Percentiles rank a stretch among this genome's conserved stretches.
Conservation (phyloP, 1,139 yeast species). For the Yamadazyma dendronema region DNA sequence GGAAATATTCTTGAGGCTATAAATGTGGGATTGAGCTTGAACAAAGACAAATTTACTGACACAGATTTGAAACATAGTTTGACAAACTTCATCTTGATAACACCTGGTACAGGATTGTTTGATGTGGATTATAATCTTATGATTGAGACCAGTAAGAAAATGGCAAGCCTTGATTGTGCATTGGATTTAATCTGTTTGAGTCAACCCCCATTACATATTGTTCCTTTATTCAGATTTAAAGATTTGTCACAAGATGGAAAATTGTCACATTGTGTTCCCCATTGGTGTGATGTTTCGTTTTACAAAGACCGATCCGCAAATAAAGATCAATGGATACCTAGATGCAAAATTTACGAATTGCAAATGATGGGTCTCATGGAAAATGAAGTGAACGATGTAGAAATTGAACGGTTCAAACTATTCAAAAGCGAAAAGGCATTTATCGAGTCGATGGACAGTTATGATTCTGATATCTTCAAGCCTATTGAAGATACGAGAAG, state of each 20-base stretch:
- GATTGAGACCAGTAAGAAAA: conserved; percentile 69
- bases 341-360: conserved; percentile 88
- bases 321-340: conserved; percentile 77
- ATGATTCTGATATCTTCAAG: conserved; percentile 57
- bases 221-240: conserved; percentile 79
- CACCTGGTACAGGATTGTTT: conserved; percentile 92
- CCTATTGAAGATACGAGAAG: conserved; percentile 15
- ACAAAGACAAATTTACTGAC: conserved; percentile 78
- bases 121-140: conserved; percentile 86
- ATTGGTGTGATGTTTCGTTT: conserved; percentile 91
- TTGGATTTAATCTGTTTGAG: conserved; percentile 86
- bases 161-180: conserved; percentile 77
- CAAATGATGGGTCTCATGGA: conserved; percentile 99
- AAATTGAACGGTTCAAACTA: conserved; percentile 52
- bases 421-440: conserved; percentile 31
- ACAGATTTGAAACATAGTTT: conserved; percentile 87
- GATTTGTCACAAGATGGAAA: conserved; percentile 33
- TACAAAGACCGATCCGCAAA: conserved; percentile 58
- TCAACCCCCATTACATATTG: conserved; percentile 87
- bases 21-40: conserved; percentile 75
- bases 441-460: conserved; percentile 53
- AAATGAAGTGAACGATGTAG: conserved; percentile 68
- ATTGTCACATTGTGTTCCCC: conserved; percentile 79
- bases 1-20: conserved; percentile 89
- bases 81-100: conserved; percentile 76